These are phyloP conservation scores for Scleroderma bovista DNA, from an alignment of 768 basidiomycete species.

Conservation along the genomic window DNA sequence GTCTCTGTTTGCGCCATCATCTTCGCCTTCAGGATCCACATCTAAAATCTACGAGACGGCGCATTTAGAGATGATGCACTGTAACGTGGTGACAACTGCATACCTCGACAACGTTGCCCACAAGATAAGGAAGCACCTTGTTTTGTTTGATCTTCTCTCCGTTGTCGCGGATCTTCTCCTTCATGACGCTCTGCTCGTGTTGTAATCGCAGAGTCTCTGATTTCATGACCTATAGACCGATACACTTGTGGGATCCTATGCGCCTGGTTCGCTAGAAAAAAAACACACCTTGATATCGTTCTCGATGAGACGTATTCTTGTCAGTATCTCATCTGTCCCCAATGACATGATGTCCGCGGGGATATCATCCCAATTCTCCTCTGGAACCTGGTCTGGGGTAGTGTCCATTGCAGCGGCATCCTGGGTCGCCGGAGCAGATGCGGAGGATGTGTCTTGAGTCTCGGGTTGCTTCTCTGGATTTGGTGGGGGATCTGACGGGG, in stretches of 20 bases:
- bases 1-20: constrained; percentile 94
- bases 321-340: constrained; percentile 80
- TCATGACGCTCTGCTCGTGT: constrained; percentile 95
- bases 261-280: neutral
- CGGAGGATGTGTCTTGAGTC: constrained; percentile 24
- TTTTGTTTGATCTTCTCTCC: constrained; percentile 99
- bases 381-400: constrained; percentile 59
- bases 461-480: constrained; percentile 54
- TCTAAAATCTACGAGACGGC: constrained; percentile 70
- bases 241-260: neutral
- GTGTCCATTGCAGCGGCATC: constrained; percentile 59
- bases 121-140: constrained; percentile 96
- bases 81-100: constrained; percentile 14
- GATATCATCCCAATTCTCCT: constrained; percentile 88
- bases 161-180: constrained; percentile 97
- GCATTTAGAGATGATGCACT: neutral
- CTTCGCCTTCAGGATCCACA: constrained; percentile 88
- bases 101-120: constrained; percentile 97
- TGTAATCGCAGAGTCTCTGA: constrained; percentile 88
- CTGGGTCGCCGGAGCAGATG: constrained; percentile 28
- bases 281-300: constrained; percentile 84
- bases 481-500: constrained; percentile 47
- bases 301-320: constrained; percentile 88
- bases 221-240: constrained; percentile 77
- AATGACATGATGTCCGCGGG: constrained; percentile 80